Percentiles rank a stretch among this genome's conserved stretches.
These are phyloP conservation scores for Xerocomellus dryophilus DNA, from an alignment of 768 basidiomycete genomes.

Conservation along the genomic window DNA sequence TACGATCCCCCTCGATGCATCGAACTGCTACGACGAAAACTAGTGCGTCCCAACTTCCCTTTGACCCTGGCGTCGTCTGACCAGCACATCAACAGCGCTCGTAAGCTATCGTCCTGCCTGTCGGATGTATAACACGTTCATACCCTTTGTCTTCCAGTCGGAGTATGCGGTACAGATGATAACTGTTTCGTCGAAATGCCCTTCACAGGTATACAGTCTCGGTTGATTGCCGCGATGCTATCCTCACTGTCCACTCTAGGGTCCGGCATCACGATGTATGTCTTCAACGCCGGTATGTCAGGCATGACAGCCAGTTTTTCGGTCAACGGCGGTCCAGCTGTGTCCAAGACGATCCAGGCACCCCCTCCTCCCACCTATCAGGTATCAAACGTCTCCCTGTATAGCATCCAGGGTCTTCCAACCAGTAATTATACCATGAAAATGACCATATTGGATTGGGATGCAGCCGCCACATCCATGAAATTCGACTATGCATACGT, in stretches of 20 bases:
- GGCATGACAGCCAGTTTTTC: slow-evolving; percentile 25
- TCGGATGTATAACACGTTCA: background rate
- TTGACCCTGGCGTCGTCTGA: background rate
- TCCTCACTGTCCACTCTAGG: slow-evolving; percentile 9
- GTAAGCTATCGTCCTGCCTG: slow-evolving; percentile 8
- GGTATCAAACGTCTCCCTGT: slow-evolving; percentile 21
- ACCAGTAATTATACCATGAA: slow-evolving; percentile 17
- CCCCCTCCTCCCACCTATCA: slow-evolving; percentile 19
- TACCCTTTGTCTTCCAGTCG: slow-evolving; percentile 7
- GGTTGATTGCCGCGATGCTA: background rate
- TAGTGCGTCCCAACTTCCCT: slow-evolving; percentile 18
- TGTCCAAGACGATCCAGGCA: background rate
- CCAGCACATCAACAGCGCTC: slow-evolving; percentile 7
- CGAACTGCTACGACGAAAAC: slow-evolving; percentile 23
- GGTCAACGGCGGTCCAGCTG: slow-evolving; percentile 11
- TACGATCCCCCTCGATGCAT: slow-evolving; percentile 14
- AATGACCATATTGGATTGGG: slow-evolving; percentile 25
- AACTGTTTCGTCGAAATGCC: slow-evolving; percentile 20
- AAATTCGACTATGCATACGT: slow-evolving; percentile 28
- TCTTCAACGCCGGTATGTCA: slow-evolving; percentile 17
- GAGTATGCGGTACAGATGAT: slow-evolving; percentile 10
- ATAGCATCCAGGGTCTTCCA: slow-evolving; percentile 14
- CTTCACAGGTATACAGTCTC: slow-evolving; percentile 14
- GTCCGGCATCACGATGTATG: slow-evolving; percentile 28
- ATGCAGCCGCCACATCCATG: slow-evolving; percentile 16